Evolutionary conservation across 768 basidiomycete species (phyloP), one percentile per base, ranked within the genome.

Genomic region (Lentinus brumalis): DNA sequence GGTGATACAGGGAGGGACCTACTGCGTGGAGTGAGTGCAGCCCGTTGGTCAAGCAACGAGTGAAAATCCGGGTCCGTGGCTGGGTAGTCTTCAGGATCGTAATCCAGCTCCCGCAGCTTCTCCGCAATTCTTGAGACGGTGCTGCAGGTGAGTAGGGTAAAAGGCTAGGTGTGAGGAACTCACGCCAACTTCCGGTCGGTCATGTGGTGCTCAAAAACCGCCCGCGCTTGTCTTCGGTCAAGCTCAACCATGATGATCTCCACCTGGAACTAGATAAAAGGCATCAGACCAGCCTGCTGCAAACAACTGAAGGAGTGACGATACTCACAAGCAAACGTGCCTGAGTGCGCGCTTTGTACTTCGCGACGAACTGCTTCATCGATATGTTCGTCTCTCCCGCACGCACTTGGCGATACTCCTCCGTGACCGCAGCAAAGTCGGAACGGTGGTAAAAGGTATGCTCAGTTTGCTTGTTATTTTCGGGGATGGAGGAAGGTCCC

Each of bases 31-130:
- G 57, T 59, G 21, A 59, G 51, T 9, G 32, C 35, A 44, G 42
- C 50, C 2, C 50, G 57, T 29, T 59, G 57, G 6, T 46, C 2
- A 1, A 59, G 6, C 31, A 59, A 39, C 14, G 15, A 8, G 2
- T 26, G 2, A 29, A 59, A 49, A 2, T 53, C 26, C 0, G 11
- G 1, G 38, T 57, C 32, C 1, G 9, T 12, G 11, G 4, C 7
- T 5, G 61, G 61, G 26, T 46, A 54, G 44, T 62, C 61, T 7
- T 18, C 31, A 11, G 39, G 42, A 6, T 35, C n/a, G 47, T 62
- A 62, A 3, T 56, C 61, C 8, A 54, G 32, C 41, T 62, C 50
- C 1, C 35, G 31, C 15, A 58, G 51, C 26, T 62, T 62, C 9
- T 39, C 51, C 26, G 54, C 44, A 31, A 62, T 54, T 10, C 61